Percentiles rank a stretch among this genome's conserved stretches.
Evolutionary conservation across 179 eudicot genomes (phyloP).

Genomic region (Drosera spatulata): DNA sequence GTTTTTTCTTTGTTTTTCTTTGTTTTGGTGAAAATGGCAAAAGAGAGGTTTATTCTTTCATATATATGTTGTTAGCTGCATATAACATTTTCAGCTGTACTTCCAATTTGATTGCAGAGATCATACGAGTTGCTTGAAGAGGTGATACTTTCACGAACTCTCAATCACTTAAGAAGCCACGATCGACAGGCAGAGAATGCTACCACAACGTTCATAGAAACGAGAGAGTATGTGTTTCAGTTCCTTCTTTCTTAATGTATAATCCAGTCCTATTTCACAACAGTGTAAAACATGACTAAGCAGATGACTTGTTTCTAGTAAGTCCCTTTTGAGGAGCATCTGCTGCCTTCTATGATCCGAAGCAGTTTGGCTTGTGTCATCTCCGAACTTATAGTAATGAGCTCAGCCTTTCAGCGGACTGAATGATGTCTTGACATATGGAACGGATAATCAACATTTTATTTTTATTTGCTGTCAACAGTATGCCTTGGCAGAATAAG

Average conservation of each 20-base stretch:
- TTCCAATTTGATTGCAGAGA: conserved; percentile 34
- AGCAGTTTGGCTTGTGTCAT: too few species aligned
- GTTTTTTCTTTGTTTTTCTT: background rate
- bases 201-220: conserved; percentile 68
- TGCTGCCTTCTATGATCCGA: too few species aligned
- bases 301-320: too few species aligned
- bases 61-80: background rate
- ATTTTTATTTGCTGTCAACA: too few species aligned
- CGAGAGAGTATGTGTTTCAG: conserved; percentile 13
- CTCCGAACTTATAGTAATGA: too few species aligned
- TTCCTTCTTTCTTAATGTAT: background rate
- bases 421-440: too few species aligned
- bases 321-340: too few species aligned
- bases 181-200: conserved; percentile 29
- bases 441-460: too few species aligned
- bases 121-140: conserved; percentile 85
- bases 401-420: too few species aligned
- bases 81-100: background rate
- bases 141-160: conserved; percentile 74
- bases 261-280: background rate
- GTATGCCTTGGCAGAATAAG: too few species aligned
- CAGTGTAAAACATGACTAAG: background rate
- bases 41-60: too few species aligned
- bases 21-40: background rate
- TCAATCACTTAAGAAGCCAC: conserved; percentile 54